A percentile compares a stretch with the other conserved stretches of the same genome.
Conservation (phyloP, 805 yeast species). For the Suhomyces faveliae region DNA sequence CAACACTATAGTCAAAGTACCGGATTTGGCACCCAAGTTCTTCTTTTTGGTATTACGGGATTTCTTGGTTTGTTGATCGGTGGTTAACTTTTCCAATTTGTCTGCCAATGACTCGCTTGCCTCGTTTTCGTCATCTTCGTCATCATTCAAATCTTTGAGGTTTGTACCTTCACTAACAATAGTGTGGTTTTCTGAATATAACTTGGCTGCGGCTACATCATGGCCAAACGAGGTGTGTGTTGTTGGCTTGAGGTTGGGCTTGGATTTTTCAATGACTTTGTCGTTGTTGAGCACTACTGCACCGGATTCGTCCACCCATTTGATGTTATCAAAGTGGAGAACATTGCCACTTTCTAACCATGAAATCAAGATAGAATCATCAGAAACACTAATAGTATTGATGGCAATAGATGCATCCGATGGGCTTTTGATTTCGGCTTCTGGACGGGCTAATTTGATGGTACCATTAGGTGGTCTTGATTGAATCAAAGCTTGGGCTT, state of each 20-base stretch:
- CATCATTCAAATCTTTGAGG: constrained; percentile 51
- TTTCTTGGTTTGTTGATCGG: constrained; percentile 22
- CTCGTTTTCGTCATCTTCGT: constrained; percentile 32
- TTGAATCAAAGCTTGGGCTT: constrained; percentile 36
- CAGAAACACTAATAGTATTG: constrained; percentile 28
- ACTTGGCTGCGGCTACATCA: constrained; percentile 52
- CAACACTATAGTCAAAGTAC: constrained; percentile 74
- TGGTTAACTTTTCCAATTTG: constrained; percentile 39
- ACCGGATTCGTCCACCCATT: constrained; percentile 43
- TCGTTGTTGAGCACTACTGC: constrained; percentile 23
- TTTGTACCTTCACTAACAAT: constrained; percentile 65
- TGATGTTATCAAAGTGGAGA: constrained; percentile 55
- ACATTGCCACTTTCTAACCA: constrained; percentile 65
- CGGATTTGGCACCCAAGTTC: constrained; percentile 50
- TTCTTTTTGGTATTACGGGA: constrained; percentile 33
- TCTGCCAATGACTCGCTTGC: constrained; percentile 54
- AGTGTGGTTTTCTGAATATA: constrained; percentile 61
- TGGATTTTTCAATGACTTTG: constrained; percentile 32
- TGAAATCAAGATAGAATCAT: constrained; percentile 41
- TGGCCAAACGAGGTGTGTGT: constrained; percentile 46
- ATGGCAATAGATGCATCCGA: constrained; percentile 28
- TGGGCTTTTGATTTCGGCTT: constrained; percentile 31
- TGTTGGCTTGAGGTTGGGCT: constrained; percentile 41
- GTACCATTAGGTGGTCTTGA: constrained; percentile 52
- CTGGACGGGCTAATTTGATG: constrained; percentile 50